These are phyloP conservation scores for Coprinopsis sp. DNA, from an alignment of 768 basidiomycete genomes.

Conservation along the genomic window DNA sequence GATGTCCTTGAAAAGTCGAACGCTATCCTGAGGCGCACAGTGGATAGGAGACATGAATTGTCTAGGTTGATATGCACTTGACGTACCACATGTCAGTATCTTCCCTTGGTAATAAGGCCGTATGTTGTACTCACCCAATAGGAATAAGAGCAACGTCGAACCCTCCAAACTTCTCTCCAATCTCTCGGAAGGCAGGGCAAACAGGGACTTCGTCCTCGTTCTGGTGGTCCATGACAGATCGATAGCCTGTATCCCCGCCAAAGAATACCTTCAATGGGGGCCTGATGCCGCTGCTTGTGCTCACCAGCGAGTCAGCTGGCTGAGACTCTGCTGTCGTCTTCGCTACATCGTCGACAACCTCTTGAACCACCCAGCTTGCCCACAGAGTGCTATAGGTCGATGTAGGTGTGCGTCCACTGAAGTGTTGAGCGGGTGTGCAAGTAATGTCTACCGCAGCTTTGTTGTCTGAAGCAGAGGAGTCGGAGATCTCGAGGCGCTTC, in stretches of 20 bases:
- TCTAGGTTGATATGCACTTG: slow-evolving; percentile 58
- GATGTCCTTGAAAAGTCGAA: slow-evolving; percentile 61
- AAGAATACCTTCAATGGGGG: slow-evolving; percentile 46
- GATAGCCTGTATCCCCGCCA: slow-evolving; percentile 67
- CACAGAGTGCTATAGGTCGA: slow-evolving; percentile 60
- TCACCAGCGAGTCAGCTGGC: too few relatives aligned
- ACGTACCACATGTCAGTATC: neutral
- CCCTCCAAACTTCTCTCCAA: slow-evolving; percentile 56
- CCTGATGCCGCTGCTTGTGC: slow-evolving; percentile 4
- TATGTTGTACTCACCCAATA: slow-evolving; percentile 44
- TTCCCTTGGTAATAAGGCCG: too few relatives aligned
- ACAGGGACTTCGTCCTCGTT: slow-evolving; percentile 48
- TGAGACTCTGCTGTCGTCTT: too few relatives aligned
- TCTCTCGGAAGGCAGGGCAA: slow-evolving; percentile 72
- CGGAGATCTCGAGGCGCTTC: slow-evolving; percentile 30
- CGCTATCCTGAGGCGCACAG: slow-evolving; percentile 63
- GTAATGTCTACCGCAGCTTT: slow-evolving; percentile 40
- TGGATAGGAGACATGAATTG: slow-evolving; percentile 56
- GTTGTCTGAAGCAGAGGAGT: too few relatives aligned
- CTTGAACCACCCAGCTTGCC: slow-evolving; percentile 61
- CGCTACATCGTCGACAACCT: too few relatives aligned
- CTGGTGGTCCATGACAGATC: slow-evolving; percentile 41
- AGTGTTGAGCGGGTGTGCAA: slow-evolving; percentile 64
- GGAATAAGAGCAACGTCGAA: slow-evolving; percentile 72
- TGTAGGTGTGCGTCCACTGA: slow-evolving; percentile 42